Conservation (phyloP, 2,329 filamentous ascomycete genomes). For the Hawksworthiomyces lignivorus region DNA sequence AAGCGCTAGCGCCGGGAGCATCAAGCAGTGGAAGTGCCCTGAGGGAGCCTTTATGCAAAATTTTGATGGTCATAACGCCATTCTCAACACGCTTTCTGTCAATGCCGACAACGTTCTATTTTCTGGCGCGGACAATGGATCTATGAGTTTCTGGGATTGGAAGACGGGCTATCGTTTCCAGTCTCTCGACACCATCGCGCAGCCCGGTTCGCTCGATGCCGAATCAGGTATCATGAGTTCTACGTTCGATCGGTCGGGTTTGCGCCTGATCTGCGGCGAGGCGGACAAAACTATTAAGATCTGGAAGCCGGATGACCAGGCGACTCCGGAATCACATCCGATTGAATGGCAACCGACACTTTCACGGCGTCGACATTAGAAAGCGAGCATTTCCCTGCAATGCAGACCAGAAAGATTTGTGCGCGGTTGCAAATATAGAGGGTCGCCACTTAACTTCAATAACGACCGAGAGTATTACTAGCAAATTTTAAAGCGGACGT, state of each 20-base stretch:
- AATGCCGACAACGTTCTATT: constrained; percentile 96
- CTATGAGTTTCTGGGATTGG: constrained; percentile 98
- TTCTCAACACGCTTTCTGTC: constrained; percentile 88
- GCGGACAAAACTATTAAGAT: constrained; percentile 98
- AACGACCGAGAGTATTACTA: too few species aligned
- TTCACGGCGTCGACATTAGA: constrained; percentile 65
- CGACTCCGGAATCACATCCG: constrained; percentile 85
- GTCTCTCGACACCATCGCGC: constrained; percentile 79
- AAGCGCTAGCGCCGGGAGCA: constrained; percentile 80
- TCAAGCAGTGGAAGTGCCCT: constrained; percentile 99
- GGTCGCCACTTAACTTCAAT: too few species aligned
- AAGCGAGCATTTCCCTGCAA: too few species aligned
- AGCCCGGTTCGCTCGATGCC: constrained; percentile 88
- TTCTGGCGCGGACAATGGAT: constrained; percentile 91
- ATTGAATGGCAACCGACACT: constrained; percentile 85
- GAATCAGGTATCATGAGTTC: constrained; percentile 93
- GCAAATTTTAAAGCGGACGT: too few species aligned
- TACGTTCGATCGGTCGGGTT: constrained; percentile 81
- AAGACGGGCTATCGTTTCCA: constrained; percentile 93
- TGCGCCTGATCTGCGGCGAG: constrained; percentile 88
- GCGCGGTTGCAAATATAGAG: too few species aligned
- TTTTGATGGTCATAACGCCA: constrained; percentile 91
- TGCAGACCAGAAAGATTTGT: not conserved
- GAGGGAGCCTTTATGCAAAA: constrained; percentile 99
- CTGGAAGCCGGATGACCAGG: constrained; percentile 89